Conservation (phyloP, 352 stramenopile species). For the Poterioochromonas sp. region DNA sequence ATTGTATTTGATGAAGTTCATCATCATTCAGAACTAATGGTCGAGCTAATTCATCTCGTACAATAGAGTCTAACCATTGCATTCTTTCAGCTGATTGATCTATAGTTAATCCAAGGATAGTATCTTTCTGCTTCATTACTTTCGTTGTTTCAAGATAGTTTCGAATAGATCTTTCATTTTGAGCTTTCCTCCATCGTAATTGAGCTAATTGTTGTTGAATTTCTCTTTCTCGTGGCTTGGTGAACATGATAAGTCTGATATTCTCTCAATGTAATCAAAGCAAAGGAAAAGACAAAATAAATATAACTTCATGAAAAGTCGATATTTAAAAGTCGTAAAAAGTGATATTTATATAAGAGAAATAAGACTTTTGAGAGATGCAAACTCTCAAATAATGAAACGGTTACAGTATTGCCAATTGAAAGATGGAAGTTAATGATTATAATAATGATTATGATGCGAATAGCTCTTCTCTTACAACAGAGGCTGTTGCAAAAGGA, state of each 20-base stretch:
- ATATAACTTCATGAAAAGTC: too few species aligned
- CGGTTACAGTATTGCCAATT: too few species aligned
- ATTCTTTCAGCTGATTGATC: slow-evolving; percentile 1
- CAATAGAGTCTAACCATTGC: slow-evolving; percentile 4
- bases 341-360: too few species aligned
- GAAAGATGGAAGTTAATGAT: too few species aligned
- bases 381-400: too few species aligned
- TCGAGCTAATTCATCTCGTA: slow-evolving; percentile 25
- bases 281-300: too few species aligned
- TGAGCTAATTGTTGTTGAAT: slow-evolving; percentile 34
- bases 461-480: too few species aligned
- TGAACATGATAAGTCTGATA: not conserved
- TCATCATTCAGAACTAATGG: slow-evolving; percentile 23
- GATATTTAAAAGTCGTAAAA: too few species aligned
- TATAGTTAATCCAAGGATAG: slow-evolving; percentile 19
- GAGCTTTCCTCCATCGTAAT: slow-evolving; percentile 10
- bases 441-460: too few species aligned
- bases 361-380: too few species aligned
- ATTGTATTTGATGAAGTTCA: slow-evolving; percentile 17
- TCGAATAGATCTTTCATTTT: slow-evolving; percentile 31
- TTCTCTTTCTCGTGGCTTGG: slow-evolving; percentile 13
- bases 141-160: slow-evolving; percentile 23
- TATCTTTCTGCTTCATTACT: slow-evolving; percentile 35
- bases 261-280: too few species aligned
- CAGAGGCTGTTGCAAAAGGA: too few species aligned